Base-by-base conservation (phyloP, 1,284 basidiomycete genomes). In the Pisolithus thermaeus region DNA sequence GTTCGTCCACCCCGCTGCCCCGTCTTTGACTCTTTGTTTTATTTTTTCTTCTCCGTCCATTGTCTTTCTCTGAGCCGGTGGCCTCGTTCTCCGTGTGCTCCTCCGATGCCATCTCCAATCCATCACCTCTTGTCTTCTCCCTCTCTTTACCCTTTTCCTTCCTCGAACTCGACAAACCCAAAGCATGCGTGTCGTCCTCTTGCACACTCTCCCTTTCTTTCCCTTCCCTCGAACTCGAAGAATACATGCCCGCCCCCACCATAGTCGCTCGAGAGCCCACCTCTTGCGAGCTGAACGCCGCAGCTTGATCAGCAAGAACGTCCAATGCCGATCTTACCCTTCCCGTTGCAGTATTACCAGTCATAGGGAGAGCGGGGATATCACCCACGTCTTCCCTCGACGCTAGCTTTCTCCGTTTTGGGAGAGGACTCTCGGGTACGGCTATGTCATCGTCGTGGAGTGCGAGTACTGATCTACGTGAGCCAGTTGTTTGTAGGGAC, bases 241-340 rank as follows among this genome's bases (percentile, higher is more conserved):
- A 1, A 14, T 35, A 14, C 12, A 14, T 35, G 32, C 12, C 32
- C 12, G 32, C 14, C 12, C 32, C 32, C 12, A 12, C 12, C 50
- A 52, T 27, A 50, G 55, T 18, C 32, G 23, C 7, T 22, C 38
- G 30, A 30, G 28, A 8, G 27, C 56, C 5, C 30, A 50, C 53
- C 14, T 65, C 67, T 25, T 65, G 64, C 7, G 59, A 55, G 45
- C 59, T 63, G 41, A 61, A 73, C 57, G 52, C 70, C 8, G 81
- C 83, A 3, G 84, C 84, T 62, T 87, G 83, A 59, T 87, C 84
- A 7, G 85, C 85, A 30, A 87, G 70, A 35, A 86, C 83, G 57
- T 87, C 83, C 59, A 87, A 66, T 4, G 80, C 84, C 51, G 77
- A 80, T 55, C 66, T 72, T 40, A 74, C 60, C 46, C 74, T 59